A percentile compares a stretch with the other conserved stretches of the same genome.
Conservation (phyloP, 192 early-diverging fungal genomes). For the Haplosporangium gracile region DNA sequence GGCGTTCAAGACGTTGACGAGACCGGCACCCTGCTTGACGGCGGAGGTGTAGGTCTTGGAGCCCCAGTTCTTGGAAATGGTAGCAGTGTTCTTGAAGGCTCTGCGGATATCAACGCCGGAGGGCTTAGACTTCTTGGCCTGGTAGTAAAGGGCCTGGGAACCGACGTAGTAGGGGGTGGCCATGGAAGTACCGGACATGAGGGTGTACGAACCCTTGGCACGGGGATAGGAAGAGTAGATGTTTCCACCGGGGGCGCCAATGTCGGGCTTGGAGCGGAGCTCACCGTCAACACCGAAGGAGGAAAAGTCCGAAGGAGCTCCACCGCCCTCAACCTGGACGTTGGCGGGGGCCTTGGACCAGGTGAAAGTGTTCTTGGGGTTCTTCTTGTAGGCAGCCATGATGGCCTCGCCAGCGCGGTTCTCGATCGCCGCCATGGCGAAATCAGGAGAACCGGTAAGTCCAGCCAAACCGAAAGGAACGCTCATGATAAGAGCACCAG, state of each 20-base stretch:
- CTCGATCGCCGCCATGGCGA: constrained; percentile 48
- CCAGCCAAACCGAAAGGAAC: constrained; percentile 35
- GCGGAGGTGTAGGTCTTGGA: constrained; percentile 46
- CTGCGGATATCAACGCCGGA: constrained; percentile 21
- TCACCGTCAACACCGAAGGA: constrained; percentile 75
- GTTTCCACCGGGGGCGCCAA: constrained; percentile 64
- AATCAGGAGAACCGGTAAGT: constrained; percentile 17
- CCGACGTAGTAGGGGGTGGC: constrained; percentile 71
- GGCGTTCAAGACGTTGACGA: constrained; percentile 62
- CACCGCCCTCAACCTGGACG: constrained; percentile 38
- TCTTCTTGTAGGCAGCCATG: constrained; percentile 29
- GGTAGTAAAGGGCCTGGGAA: constrained; percentile 58
- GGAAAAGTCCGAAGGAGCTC: constrained; percentile 68
- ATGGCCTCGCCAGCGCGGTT: constrained; percentile 54
- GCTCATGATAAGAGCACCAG: constrained; percentile 5
- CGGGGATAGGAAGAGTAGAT: constrained; percentile 68
- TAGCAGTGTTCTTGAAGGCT: constrained; percentile 44
- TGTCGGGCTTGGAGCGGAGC: constrained; percentile 68
- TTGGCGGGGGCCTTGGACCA: constrained; percentile 26
- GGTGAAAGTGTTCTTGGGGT: constrained; percentile 7
- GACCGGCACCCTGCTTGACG: constrained; percentile 65
- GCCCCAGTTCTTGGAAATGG: constrained; percentile 14
- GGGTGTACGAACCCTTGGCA: constrained; percentile 57
- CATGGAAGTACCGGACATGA: constrained; percentile 71
- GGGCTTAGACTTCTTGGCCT: constrained; percentile 41